phyloP scores from a whole-genome alignment of 495 filamentous ascomycete species.

The Sordaria brevicollis region DNA sequence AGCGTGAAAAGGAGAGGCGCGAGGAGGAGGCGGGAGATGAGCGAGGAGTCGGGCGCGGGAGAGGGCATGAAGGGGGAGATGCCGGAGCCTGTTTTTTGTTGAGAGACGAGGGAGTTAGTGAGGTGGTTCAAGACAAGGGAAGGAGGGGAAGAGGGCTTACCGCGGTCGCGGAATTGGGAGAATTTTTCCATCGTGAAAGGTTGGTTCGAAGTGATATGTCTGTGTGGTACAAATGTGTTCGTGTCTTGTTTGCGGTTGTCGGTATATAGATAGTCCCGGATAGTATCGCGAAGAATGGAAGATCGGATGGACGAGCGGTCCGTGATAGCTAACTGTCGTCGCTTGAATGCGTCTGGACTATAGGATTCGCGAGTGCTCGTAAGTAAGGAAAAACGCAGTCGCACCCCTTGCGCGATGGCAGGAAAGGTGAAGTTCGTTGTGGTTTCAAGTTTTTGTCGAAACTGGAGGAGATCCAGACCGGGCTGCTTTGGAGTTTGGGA shows the following conservation, averaged over 20 bases:
- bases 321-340: background rate
- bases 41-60: conserved; percentile 44
- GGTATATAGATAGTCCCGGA: background rate
- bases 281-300: background rate
- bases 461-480: background rate
- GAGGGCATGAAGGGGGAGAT: conserved; percentile 92
- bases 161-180: conserved; percentile 90
- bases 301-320: background rate
- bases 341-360: background rate
- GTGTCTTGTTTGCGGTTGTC: background rate
- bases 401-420: background rate
- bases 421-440: background rate
- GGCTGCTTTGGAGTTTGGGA: background rate
- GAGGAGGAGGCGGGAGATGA: conserved; percentile 43
- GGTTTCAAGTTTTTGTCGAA: background rate
- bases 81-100: conserved; percentile 85
- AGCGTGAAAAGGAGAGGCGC: conserved; percentile 66
- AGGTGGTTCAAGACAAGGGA: conserved; percentile 4
- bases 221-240: background rate
- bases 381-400: background rate
- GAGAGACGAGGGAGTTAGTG: background rate
- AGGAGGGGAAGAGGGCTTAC: conserved; percentile 33
- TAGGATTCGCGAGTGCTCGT: background rate
- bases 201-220: background rate
- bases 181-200: conserved; percentile 81